A percentile compares a stretch with the other conserved stretches of the same genome.
These are phyloP conservation scores for Nicotiana attenuata DNA, from an alignment of 257 asterid genomes.

Conservation along the genomic window DNA sequence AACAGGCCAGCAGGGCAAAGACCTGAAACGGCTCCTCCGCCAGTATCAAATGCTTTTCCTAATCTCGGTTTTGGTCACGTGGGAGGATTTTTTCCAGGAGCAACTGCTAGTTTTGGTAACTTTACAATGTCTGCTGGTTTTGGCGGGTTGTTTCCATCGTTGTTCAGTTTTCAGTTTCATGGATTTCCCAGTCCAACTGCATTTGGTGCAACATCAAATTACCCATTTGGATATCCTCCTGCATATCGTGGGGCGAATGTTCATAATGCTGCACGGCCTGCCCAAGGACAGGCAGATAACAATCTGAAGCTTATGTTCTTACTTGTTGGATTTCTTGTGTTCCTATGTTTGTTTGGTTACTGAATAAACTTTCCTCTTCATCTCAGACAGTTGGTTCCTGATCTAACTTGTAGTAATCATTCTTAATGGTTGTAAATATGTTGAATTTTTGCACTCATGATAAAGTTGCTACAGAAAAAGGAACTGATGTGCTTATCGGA, in stretches of 20 bases:
- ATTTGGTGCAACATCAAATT: slow-evolving; percentile 17
- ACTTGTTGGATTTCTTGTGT: slow-evolving; percentile 12
- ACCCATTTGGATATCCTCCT: not conserved
- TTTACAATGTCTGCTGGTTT: slow-evolving; percentile 55
- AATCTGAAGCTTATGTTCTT: slow-evolving; percentile 11
- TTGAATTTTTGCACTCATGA: not conserved
- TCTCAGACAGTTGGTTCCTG: not conserved
- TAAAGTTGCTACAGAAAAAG: not conserved
- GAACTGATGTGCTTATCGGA: not conserved
- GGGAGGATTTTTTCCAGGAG: slow-evolving; percentile 45
- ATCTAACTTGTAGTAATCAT: not conserved
- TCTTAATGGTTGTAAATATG: not conserved
- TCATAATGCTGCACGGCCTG: slow-evolving; percentile 29
- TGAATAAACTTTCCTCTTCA: not conserved
- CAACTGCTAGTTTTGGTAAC: slow-evolving; percentile 60
- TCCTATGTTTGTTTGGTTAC: slow-evolving; percentile 1
- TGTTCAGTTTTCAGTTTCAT: slow-evolving; percentile 59
- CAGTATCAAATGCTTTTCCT: slow-evolving; percentile 36
- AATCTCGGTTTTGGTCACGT: slow-evolving; percentile 47
- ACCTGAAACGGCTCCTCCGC: slow-evolving; percentile 58
- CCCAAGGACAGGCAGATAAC: not conserved
- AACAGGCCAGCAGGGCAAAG: slow-evolving; percentile 68
- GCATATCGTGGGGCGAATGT: not conserved
- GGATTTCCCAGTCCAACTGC: slow-evolving; percentile 69
- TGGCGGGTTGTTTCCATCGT: slow-evolving; percentile 48